phyloP scores from a whole-genome alignment of 257 asterid genomes.

The Mentha longifolia region DNA sequence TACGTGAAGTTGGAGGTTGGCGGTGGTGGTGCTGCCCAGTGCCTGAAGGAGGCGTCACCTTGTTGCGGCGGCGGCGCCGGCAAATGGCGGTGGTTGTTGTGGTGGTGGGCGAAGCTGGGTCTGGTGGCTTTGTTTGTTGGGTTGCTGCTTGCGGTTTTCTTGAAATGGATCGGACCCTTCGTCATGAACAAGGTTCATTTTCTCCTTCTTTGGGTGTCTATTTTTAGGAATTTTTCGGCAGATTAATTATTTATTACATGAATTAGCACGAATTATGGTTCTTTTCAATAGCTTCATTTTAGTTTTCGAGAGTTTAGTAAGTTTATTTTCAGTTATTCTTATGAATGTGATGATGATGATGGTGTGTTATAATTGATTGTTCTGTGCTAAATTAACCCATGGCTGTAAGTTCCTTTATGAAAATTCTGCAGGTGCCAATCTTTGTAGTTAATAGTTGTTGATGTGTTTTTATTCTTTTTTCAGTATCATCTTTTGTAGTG shows the following conservation, averaged over 20 bases:
- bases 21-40: slow-evolving; percentile 23
- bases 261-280: background rate
- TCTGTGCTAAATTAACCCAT: too few relatives aligned
- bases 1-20: slow-evolving; percentile 63
- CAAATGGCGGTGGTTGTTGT: slow-evolving; percentile 51
- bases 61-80: slow-evolving; percentile 24
- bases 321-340: too few relatives aligned
- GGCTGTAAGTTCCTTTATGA: too few relatives aligned
- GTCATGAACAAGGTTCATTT: slow-evolving; percentile 69
- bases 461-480: too few relatives aligned
- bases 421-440: too few relatives aligned
- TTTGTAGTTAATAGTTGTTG: too few relatives aligned
- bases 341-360: too few relatives aligned
- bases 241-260: background rate
- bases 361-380: too few relatives aligned
- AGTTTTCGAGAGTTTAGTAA: too few relatives aligned
- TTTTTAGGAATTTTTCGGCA: background rate
- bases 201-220: background rate
- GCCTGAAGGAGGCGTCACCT: slow-evolving; percentile 31
- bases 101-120: slow-evolving; percentile 82
- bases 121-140: slow-evolving; percentile 47
- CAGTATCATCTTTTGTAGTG: too few relatives aligned
- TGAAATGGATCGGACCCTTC: slow-evolving; percentile 80
- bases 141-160: slow-evolving; percentile 58
- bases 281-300: too few relatives aligned